Evolutionary conservation across 2,329 filamentous ascomycete genomes (phyloP).

Genomic region (Leptographium radiaticola): DNA sequence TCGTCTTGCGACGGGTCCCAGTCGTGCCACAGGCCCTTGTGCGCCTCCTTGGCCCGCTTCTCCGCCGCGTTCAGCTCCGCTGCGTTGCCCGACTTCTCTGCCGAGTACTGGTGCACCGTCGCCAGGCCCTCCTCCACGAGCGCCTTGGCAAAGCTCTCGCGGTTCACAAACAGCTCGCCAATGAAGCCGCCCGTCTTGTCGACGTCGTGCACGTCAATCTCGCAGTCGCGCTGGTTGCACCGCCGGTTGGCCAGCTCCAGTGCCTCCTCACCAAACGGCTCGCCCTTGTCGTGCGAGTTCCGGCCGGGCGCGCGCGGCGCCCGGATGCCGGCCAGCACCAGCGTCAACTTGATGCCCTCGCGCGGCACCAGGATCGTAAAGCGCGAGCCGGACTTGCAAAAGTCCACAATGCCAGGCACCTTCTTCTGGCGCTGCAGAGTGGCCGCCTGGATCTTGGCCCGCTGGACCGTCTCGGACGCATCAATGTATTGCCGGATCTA

Average conservation of each 20-base stretch:
- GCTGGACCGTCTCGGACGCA: constrained; percentile 83
- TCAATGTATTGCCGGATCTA: constrained; percentile 65
- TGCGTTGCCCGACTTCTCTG: constrained; percentile 86
- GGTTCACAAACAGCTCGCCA: constrained; percentile 82
- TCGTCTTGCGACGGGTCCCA: constrained; percentile 85
- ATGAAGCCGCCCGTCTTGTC: constrained; percentile 98
- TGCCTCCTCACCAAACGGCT: constrained; percentile 92
- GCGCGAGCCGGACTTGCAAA: constrained; percentile 90
- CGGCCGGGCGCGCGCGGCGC: constrained; percentile 72
- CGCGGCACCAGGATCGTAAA: constrained; percentile 87
- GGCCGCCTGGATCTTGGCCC: constrained; percentile 86
- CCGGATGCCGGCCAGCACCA: constrained; percentile 87
- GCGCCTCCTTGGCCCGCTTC: constrained; percentile 74
- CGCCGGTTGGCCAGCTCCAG: constrained; percentile 80
- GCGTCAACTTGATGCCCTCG: constrained; percentile 86
- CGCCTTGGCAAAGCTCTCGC: constrained; percentile 88
- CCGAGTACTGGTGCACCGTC: constrained; percentile 85
- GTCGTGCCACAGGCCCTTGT: constrained; percentile 83
- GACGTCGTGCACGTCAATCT: constrained; percentile 86
- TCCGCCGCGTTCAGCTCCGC: constrained; percentile 80
- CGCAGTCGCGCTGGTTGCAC: constrained; percentile 87
- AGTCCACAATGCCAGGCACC: constrained; percentile 87
- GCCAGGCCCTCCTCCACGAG: constrained; percentile 91
- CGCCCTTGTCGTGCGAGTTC: constrained; percentile 64
- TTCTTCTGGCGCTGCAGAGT: constrained; percentile 83